phyloP scores from a whole-genome alignment of 257 asterid genomes.

The Penstemon eatonii region DNA sequence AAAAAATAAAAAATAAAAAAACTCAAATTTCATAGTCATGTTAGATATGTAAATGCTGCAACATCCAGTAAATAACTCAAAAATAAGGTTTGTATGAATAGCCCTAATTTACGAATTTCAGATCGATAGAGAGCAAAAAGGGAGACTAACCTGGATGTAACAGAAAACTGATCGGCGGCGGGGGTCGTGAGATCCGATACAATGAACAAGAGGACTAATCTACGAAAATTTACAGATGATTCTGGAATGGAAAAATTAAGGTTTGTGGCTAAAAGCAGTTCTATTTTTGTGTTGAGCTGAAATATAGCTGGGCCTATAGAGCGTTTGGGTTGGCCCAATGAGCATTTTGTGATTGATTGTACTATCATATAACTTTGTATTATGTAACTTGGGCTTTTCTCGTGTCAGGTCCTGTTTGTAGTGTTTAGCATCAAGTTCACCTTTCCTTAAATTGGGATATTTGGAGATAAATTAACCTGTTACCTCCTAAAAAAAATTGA shows the following conservation, averaged over 20 bases:
- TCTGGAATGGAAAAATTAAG: constrained; percentile 10
- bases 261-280: not conserved
- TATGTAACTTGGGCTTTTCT: no score
- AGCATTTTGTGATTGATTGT: not conserved
- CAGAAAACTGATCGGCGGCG: constrained; percentile 20
- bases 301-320: constrained; percentile 20
- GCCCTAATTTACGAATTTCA: not conserved
- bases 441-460: no score
- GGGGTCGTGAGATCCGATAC: constrained; percentile 28
- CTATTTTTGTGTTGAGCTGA: not conserved
- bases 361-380: not conserved
- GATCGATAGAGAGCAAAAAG: constrained; percentile 23
- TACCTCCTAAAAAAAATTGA: no score
- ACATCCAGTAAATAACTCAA: not conserved
- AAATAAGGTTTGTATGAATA: not conserved
- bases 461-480: no score
- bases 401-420: not conserved
- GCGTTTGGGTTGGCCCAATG: not conserved
- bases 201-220: constrained; percentile 4
- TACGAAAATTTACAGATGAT: constrained; percentile 4
- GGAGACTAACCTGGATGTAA: constrained; percentile 6
- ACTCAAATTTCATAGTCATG: not conserved
- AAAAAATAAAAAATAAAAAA: not conserved
- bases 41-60: constrained; percentile 6
- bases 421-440: no score